These are phyloP conservation scores for Xerocomus nothofagi DNA, from an alignment of 1,284 basidiomycete species.

Conservation along the genomic window DNA sequence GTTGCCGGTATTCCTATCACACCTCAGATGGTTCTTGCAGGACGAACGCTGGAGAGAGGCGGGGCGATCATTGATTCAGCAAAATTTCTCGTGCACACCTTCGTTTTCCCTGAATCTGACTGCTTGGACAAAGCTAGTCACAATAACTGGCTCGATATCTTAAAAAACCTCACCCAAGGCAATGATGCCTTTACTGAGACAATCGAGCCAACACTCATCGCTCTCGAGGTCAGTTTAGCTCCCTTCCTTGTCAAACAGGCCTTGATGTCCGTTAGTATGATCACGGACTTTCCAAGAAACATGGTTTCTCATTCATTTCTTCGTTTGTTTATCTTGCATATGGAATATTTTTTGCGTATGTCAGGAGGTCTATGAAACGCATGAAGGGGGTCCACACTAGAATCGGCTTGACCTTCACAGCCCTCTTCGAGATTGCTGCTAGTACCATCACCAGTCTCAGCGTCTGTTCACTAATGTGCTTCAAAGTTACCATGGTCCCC, in stretches of 20 bases:
- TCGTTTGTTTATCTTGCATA: constrained; percentile 81
- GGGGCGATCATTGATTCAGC: constrained; percentile 58
- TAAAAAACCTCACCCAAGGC: constrained; percentile 48
- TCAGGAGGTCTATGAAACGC: constrained; percentile 74
- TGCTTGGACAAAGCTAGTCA: constrained; percentile 66
- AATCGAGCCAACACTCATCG: constrained; percentile 64
- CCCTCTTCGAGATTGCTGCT: constrained; percentile 85
- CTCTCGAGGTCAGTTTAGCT: constrained; percentile 58
- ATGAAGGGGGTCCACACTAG: constrained; percentile 89
- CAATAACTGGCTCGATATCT: constrained; percentile 57
- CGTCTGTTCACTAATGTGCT: constrained; percentile 83
- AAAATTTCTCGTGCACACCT: constrained; percentile 71
- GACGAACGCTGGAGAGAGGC: constrained; percentile 54
- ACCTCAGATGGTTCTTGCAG: constrained; percentile 75
- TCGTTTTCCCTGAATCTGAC: constrained; percentile 72
- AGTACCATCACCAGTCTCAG: constrained; percentile 93
- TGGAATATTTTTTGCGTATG: constrained; percentile 74
- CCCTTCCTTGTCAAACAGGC: constrained; percentile 1
- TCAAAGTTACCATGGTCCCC: constrained; percentile 85
- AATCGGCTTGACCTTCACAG: constrained; percentile 91
- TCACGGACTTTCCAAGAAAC: constrained; percentile 41
- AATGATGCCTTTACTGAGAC: constrained; percentile 46
- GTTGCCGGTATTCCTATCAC: constrained; percentile 61
- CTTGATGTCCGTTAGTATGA: constrained; percentile 46
- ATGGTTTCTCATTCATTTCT: constrained; percentile 61